phyloP scores from a whole-genome alignment of 768 basidiomycete species.

The Boletus huronensis region DNA sequence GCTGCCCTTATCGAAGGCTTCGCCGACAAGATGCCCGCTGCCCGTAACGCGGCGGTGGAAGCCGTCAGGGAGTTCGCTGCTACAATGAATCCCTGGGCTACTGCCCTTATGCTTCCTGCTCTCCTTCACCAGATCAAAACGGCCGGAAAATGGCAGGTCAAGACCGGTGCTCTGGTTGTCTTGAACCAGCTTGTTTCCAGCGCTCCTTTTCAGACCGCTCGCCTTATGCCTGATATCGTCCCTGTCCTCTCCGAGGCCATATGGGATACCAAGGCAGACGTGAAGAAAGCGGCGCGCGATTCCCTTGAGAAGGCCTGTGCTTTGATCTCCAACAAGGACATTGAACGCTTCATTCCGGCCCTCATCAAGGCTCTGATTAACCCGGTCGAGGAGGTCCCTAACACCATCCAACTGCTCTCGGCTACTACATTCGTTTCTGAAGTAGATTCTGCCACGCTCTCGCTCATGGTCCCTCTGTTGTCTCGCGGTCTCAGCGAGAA shows the following conservation, averaged over 20 bases:
- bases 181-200: conserved; percentile 85
- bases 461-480: conserved; percentile 95
- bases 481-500: conserved; percentile 93
- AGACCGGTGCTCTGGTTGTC: conserved; percentile 79
- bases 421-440: conserved; percentile 99
- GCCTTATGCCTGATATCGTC: conserved; percentile 91
- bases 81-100: conserved; percentile 86
- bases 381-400: conserved; percentile 98
- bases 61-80: conserved; percentile 75
- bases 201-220: conserved; percentile 79
- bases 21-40: conserved; percentile 91
- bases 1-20: conserved; percentile 85
- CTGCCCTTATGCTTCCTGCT: conserved; percentile 75
- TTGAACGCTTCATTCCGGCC: conserved; percentile 94
- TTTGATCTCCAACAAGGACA: conserved; percentile 97
- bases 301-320: conserved; percentile 93
- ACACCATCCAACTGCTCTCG: conserved; percentile 91
- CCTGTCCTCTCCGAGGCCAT: conserved; percentile 93
- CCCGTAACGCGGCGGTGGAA: conserved; percentile 79
- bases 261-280: conserved; percentile 98
- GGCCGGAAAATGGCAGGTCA: conserved; percentile 96
- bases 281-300: conserved; percentile 97
- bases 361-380: conserved; percentile 97
- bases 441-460: conserved; percentile 95
- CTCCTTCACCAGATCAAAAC: conserved; percentile 93